Base-by-base conservation (phyloP, 2,329 filamentous ascomycete genomes). In the Lecanicillium sp. region DNA sequence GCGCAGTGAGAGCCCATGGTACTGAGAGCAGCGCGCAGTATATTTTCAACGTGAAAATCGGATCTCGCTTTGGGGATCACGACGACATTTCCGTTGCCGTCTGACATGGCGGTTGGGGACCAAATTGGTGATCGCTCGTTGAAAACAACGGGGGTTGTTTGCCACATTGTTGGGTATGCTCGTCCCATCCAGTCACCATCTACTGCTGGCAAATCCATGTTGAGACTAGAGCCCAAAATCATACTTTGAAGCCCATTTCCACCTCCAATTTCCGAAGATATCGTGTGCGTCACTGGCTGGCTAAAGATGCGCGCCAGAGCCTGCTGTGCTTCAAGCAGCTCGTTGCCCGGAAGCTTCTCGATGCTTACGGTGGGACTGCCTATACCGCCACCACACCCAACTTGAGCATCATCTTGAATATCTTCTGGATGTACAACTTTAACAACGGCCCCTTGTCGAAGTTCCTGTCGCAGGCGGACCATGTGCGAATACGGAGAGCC, bases 241-340 rank as follows among this genome's bases (percentile, higher is more conserved):
- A 81, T 61, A 8, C 71, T 69, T 45, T 77, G 69, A 8, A 81
- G 60, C 1, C 79, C 78, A 45, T 84, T 84, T 4, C 69, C 71
- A 6, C 80, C 79, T n/a, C 80, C 80, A 39, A 84, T 79, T 49
- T 84, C 79, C 10, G 81, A 55, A 1, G 74, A 68, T 44, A 83
- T 74, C 44, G 81, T 71, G 28, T 75, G 72, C 15, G 77, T 72
- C 17, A 73, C 67, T 1, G 54, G 51, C 13, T 56, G 52, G 28
- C 64, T 58, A 34, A 69, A 61, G 19, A 71, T 67, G 34, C 71
- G 68, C 54, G 72, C 76, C 10, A 81, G 59, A 48, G 74, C 73
- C 1, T 49, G 47, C 42, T 73, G 70, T 3, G 70, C 61, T 35
- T 74, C 56, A 29, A 69, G 58, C 48, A 74, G 66, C 52, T 81